Conservation (phyloP, 768 basidiomycete species). For the Kwoniella pini region DNA sequence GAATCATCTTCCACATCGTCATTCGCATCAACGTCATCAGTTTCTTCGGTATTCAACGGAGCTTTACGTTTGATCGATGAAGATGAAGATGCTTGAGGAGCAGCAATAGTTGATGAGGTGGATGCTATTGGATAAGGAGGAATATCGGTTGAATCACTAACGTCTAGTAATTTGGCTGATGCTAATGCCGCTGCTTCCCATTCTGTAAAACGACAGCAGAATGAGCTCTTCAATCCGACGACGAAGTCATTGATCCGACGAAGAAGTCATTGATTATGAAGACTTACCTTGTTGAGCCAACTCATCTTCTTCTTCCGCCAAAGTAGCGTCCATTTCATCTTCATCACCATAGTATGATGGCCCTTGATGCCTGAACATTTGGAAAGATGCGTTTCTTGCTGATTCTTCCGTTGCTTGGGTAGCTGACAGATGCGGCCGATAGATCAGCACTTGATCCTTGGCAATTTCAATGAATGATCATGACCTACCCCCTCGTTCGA, state of each 20-base stretch:
- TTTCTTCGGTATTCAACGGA: background rate
- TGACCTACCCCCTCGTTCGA: constrained; percentile 74
- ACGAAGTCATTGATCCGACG: background rate
- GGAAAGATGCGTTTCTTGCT: constrained; percentile 70
- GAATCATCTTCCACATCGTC: constrained; percentile 55
- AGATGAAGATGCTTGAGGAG: constrained; percentile 13
- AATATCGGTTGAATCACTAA: constrained; percentile 30
- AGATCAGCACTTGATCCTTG: no score
- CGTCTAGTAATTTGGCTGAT: constrained; percentile 21
- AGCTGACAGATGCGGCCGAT: constrained; percentile 27
- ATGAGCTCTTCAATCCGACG: background rate
- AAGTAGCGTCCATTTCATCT: constrained; percentile 71
- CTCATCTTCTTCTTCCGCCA: constrained; percentile 70
- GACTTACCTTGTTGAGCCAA: constrained; percentile 66
- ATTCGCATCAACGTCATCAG: constrained; percentile 4
- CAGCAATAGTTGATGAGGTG: constrained; percentile 29
- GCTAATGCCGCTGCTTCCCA: constrained; percentile 34
- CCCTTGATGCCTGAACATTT: constrained; percentile 83
- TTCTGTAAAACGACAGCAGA: constrained; percentile 16
- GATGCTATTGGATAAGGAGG: constrained; percentile 29
- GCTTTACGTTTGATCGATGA: constrained; percentile 15
- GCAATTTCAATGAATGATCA: no score
- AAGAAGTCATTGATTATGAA: constrained; percentile 40
- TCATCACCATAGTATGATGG: constrained; percentile 88
- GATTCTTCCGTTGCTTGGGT: constrained; percentile 84